Base-by-base conservation (phyloP, 345 rosid species). In the Gossypium ekmanianum region DNA sequence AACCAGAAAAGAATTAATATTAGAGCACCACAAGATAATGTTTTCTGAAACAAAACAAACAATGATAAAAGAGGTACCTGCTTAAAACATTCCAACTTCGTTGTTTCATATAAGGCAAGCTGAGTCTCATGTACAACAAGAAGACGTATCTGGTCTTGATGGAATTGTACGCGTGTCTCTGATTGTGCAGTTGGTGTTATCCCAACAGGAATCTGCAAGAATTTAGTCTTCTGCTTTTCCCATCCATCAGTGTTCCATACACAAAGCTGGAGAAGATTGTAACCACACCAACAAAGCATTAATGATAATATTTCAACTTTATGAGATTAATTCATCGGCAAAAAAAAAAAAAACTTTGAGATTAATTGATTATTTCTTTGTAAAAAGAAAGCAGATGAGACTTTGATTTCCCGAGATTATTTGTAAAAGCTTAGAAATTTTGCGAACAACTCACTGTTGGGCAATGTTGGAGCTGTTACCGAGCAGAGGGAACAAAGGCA, bases 121-220 rank as follows among this genome's bases (percentile, higher is more conserved):
- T 93, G 98, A 57, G 94, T 86, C 81, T 92, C 96, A 58, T 94
- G 98, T 57, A 93, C 98, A 75, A 90, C 96, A 63, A 94, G 90
- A 87, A 94, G 91, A 77, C 90, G 97, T 57, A 83, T 79, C 78
- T 93, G 98, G 77, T 94, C 98, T 78, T 85, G 96, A 86, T 94
- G 98, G 81, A 94, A 94, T 76, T 94, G 98, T 75, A 94, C 98
- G 66, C 96, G 93, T 3, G 98, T 94, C 63, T 93, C 98, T 71
- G 98, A 89, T 68, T 84, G 89, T 45, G 81, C 78, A 26, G 82
- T 48, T 13, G 90, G 65, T 16, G 89, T 75, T 82, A 96, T 84
- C 67, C 97, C 96, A n/a, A 87, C 74, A 71, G 90, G 90, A 63
- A 84, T 80, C 80, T 85, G 97, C 85, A 92, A 85, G 76, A 82